phyloP scores from a whole-genome alignment of 192 early-diverging fungal genomes.

The Umbelopsis vinacea region DNA sequence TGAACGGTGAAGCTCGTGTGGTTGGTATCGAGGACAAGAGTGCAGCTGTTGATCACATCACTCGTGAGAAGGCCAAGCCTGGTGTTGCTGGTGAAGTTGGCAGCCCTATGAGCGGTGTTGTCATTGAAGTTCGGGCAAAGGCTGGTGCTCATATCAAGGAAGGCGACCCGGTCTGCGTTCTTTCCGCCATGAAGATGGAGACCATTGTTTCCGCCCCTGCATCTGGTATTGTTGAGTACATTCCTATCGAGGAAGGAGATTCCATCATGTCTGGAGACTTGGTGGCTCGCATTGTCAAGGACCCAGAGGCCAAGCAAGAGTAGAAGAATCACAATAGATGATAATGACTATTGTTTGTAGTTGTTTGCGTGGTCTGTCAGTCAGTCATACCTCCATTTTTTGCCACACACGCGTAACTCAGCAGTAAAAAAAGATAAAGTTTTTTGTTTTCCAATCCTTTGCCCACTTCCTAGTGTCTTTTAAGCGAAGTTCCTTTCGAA shows the following conservation, averaged over 20 bases:
- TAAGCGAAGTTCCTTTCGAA: background rate
- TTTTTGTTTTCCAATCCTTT: too few relatives aligned
- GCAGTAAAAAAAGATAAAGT: background rate
- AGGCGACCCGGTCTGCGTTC: slow-evolving; percentile 88
- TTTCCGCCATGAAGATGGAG: slow-evolving; percentile 99
- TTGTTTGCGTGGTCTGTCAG: background rate
- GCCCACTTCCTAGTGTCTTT: background rate
- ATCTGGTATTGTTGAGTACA: slow-evolving; percentile 74
- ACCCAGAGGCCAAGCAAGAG: slow-evolving; percentile 20
- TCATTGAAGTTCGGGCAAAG: slow-evolving; percentile 89
- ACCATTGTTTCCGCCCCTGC: slow-evolving; percentile 86
- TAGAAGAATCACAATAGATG: background rate
- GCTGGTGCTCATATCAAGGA: slow-evolving; percentile 82
- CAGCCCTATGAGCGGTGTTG: slow-evolving; percentile 96
- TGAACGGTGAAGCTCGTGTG: slow-evolving; percentile 94
- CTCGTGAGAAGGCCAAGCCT: slow-evolving; percentile 78
- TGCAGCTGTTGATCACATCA: slow-evolving; percentile 64
- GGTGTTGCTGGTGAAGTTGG: slow-evolving; percentile 81
- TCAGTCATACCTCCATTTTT: background rate
- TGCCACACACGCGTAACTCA: background rate
- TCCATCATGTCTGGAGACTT: slow-evolving; percentile 84
- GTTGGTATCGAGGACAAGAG: slow-evolving; percentile 72
- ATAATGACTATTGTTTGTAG: background rate
- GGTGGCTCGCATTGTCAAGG: slow-evolving; percentile 71
- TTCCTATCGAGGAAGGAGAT: slow-evolving; percentile 76